Base-by-base conservation (phyloP, 2,329 filamentous ascomycete genomes). In the Tolypocladium endophyticum region DNA sequence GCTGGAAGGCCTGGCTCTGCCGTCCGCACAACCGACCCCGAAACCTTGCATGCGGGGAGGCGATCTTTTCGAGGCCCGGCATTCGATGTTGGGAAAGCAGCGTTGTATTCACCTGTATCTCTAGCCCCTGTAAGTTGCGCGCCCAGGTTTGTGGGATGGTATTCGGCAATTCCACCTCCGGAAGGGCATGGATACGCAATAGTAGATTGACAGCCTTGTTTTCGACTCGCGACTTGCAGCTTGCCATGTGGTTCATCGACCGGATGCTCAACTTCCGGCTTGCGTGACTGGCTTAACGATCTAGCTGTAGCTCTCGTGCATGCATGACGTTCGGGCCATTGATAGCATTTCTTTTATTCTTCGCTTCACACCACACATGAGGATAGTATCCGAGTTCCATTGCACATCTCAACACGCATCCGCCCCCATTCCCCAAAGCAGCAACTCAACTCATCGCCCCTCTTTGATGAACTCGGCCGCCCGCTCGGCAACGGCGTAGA, bases 401-500 rank as follows among this genome's bases (percentile, higher is more conserved):
- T 2, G n/a, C 16, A 41, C 18, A n/a, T 25, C 14, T 30, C 30
- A 16, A 18, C 47, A 9, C 4, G 25, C 4, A 11, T 16, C 14
- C 5, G 47, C 16, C 18, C 47, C 16, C 16, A 18, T 18, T 12
- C 47, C 12, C 23, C 14, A 28, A 28, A 30, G 25, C 25, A 20
- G 28, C 50, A 11, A 18, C 47, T 52, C 50, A 11, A 18, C 47
- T 52, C 18, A 52, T 52, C 30, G 47, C 16, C 8, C 18, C 28
- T 30, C 50, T 7, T 11, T 28, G 12, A 62, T 63, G 4, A 66
- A 39, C 23, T 64, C 63, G 0, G 63, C 60, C 5, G 61, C 62
- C 41, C 62, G 53, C 33, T 64, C 65, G 1, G 63, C 64, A 7
- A 66, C 62, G 2, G 62, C 63, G 39, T 66, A 65, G 16, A 65